Evolutionary conservation across 176 grass and related monocot genomes (phyloP), one percentile per base, ranked within the genome.

Genomic region (Cocos nucifera): DNA sequence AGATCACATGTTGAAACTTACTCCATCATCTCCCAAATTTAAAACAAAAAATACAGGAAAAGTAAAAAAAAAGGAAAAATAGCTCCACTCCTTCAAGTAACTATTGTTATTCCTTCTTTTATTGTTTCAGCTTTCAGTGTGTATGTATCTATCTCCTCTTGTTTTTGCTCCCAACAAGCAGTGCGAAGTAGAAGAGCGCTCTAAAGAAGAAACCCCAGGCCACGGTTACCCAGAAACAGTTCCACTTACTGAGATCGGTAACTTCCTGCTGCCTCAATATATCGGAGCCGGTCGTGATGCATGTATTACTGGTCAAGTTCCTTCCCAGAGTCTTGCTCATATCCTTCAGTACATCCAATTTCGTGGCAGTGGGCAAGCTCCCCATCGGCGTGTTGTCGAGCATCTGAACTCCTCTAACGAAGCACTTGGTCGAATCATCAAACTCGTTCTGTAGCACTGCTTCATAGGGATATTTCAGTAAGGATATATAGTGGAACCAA

Each of bases 401-500:
- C 62, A 95, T 95, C 79, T 95, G 90, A 19, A 49, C 35, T 50
- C 90, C 90, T 19, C 86, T 70, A 7, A 65, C 77, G 71, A 79
- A 95, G 78, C 90, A 95, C 73, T 86, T 80, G 18, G 82, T 77
- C 17, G 14, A 15, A 54, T 75, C 65, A 4, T 49, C 83, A 50
- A 96, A 96, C 92, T 96, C 92, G 77, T 96, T 96, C 70, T 90
- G 92, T 73, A 96, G 54, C 52, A 96, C 87, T 0, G 75, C 91
- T 68, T 96, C 86, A 64, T 85, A 88, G 19, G 87, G 87, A 64
- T 96, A 96, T 75, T 90, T 96, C 29, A 95, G 80, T 16, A 95
- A 82, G 1, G 90, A 95, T 49, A 95, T 62, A 79, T 95, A 95
- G 59, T 95, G 92, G 83, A 96, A 96, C 92, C 92, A 96, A 15